Base-by-base conservation (phyloP, 495 filamentous ascomycete species). In the Endocarpon pusillum region DNA sequence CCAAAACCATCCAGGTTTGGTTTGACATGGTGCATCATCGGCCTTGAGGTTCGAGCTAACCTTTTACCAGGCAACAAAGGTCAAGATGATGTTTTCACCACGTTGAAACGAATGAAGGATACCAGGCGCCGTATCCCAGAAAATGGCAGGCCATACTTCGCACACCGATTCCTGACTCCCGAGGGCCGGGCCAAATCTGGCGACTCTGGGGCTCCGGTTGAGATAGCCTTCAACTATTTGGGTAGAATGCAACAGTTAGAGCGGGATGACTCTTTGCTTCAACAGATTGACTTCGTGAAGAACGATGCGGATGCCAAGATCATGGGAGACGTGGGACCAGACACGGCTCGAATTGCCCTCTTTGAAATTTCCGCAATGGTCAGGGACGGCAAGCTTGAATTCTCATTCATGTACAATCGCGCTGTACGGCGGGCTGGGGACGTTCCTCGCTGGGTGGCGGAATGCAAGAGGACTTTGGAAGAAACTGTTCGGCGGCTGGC, bases 151-250 rank as follows among this genome's bases (percentile, higher is more conserved):
- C 45, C 53, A 12, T 64, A 63, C 48, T 68, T 68, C 28, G 57
- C 66, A 0, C 55, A 56, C 32, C 62, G 61, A 10, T 55, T 73
- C 19, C 57, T 72, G 16, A 52, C 62, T 8, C 42, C 60, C 7
- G 59, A 62, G 23, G 54, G 51, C 10, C 42, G 52, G 9, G 53
- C 57, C 10, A 35, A 49, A 4, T 59, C 57, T 28, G 37, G 57
- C 18, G 51, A 52, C 8, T 67, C 69, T 21, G 45, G 51, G 16
- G 63, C 65, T 45, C 75, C 75, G 1, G 53, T 80, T 29, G 78
- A 83, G 53, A 66, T 81, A 21, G 57, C 74, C 3, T 77, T 81
- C 48, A 79, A 74, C 40, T 80, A 80, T 42, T 61, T 72, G 19
- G 76, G 73, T 2, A 56, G 61, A 8, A 51, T 69, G 22, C 72